Base-by-base conservation (phyloP, 1,284 basidiomycete species). In the Austropuccinia psidii region DNA sequence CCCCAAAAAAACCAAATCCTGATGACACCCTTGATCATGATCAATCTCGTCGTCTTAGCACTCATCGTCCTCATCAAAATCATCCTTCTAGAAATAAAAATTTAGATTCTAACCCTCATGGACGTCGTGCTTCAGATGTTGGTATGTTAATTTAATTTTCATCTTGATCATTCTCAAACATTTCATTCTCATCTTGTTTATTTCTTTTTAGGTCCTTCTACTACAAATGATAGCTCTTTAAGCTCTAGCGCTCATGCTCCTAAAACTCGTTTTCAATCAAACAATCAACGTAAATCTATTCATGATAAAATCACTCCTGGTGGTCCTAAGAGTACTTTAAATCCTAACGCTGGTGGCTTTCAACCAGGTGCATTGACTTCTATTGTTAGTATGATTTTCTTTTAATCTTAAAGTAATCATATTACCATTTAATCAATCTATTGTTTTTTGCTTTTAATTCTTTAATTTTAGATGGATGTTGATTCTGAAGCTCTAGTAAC, bases 291-390 rank as follows among this genome's bases (percentile, higher is more conserved):
- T 4, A 73, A 73, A 62, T 37, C 39, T n/a, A 72, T 29, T 29
- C 1, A 37, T 47, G 72, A 64, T 24, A 66, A 64, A 41, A 64
- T 54, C 24, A 61, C 47, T 31, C 35, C 57, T 35, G 17, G 55
- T 61, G 43, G 69, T 19, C 27, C 66, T 45, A 58, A 73, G 49
- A 77, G 77, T 35, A 76, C 73, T 0, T 76, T 80, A 43, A 80
- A 80, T 75, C 79, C 79, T 21, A 76, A 76, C 37, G 79, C 79
- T 2, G 79, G 79, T 57, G 79, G 79, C 0, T 80, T 80, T 73
- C 77, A 77, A 37, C 79, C 79, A 19, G 76, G 76, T 49, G 74
- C 76, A 19, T 76, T 80, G 39, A 76, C 76, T 35, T 74, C 78
- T 1, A 78, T 80, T 54, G 74, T 69, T 55, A 78, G 79, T 77